These are phyloP conservation scores for Cercospora sp. DNA, from an alignment of 2,329 filamentous ascomycete species.

Conservation along the genomic window DNA sequence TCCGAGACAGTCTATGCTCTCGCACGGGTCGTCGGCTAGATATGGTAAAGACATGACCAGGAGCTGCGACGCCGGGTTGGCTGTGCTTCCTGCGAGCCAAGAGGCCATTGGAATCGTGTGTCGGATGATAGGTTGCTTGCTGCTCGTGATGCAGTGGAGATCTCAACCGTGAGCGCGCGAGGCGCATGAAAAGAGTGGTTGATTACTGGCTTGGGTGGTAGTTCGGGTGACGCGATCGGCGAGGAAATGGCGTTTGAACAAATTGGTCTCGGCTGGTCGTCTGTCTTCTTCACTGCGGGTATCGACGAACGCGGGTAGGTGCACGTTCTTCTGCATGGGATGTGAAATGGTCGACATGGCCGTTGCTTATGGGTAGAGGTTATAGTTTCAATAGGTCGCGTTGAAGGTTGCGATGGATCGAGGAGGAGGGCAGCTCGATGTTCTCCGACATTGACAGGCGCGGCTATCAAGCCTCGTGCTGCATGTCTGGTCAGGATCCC, in stretches of 20 bases:
- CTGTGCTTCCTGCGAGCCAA: neutral
- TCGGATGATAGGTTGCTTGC: neutral
- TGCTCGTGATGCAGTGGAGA: neutral
- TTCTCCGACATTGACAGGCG: neutral
- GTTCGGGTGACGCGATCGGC: slow-evolving; percentile 4
- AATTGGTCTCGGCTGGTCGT: slow-evolving; percentile 1
- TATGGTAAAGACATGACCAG: neutral
- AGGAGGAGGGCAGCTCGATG: neutral
- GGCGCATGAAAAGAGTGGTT: neutral
- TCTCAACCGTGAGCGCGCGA: neutral
- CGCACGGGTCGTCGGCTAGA: slow-evolving; percentile 1
- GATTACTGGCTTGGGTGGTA: neutral
- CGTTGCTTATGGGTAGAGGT: neutral
- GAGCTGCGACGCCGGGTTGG: neutral
- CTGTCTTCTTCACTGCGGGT: neutral
- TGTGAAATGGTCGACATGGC: neutral
- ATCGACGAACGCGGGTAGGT: neutral
- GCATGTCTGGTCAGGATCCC: neutral
- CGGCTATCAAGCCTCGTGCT: slow-evolving; percentile 7
- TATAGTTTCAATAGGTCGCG: neutral
- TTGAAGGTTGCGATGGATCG: neutral
- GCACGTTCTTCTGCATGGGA: neutral
- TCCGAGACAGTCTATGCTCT: neutral
- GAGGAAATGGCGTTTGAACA: neutral
- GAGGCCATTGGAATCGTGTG: neutral